Evolutionary conservation across 371 early-diverging fungal genomes (phyloP), one percentile per base, ranked within the genome.

Genomic region (Funneliformis caledonium): DNA sequence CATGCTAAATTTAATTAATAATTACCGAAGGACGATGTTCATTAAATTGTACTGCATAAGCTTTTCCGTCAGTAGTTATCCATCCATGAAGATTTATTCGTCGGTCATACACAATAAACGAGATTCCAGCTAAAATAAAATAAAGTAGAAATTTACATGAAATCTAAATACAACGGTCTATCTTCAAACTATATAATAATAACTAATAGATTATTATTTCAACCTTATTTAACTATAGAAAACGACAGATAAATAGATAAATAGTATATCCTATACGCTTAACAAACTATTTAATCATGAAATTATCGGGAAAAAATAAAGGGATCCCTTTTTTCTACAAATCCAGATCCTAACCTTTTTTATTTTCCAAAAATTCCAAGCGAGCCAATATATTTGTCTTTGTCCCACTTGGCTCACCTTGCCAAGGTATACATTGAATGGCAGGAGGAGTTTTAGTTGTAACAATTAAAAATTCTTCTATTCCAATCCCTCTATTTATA

Each of bases 341-440:
- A 8, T 56, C 7, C 19, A 9, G 22, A 31, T 19, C 12, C 73
- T 2, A 16, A 81, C 81, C 81, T 81, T 65, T 65, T 16, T 75
- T 74, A n/a, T 74, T 37, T 45, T 72, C 62, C 50, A 81, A 6
- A 52, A 81, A 81, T 42, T 74, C 81, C 16, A 81, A 59, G 16
- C 75, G 42, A 74, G 64, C 74, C 56, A 81, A 65, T 19, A 72
- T 74, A 64, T 72, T 81, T 22, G 81, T 72, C 47, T 81, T 74
- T 69, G 73, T 81, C 6, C 48, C 65, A 45, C 48, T 60, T 2
- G 74, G 73, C 14, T 62, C 81, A 48, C 42, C 75, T 26, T 64
- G 64, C 81, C 81, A 81, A 19, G 65, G 73, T 33, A 81, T 81
- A 43, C 65, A 81, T 37, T 74, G 81, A 62, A 81, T 81, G 10